Evolutionary conservation across 192 early-diverging fungal species (phyloP), one percentile per base, ranked within the genome.

Genomic region (Backusella westeae): DNA sequence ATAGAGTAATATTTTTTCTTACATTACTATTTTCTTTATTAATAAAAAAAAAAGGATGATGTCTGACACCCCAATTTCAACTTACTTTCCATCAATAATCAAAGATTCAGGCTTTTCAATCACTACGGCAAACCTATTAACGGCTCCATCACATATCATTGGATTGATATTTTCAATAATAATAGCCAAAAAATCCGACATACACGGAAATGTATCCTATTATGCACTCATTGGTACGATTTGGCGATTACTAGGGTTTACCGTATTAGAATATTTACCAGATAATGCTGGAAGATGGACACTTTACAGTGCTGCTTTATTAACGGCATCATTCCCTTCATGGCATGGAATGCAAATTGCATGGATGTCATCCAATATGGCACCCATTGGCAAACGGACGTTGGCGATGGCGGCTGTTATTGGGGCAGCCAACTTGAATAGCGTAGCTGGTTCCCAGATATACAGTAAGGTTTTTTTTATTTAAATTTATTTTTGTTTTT

Each of bases 251-350:
- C 26, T 79, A 34, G 78, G 80, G 0, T 42, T 80, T 17, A 36
- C 73, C 8, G 39, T 78, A 6, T 59, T 85, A 10, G 80, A 81
- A 1, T 72, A 63, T 21, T 67, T 85, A 17, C 85, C 85, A 12
- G 79, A 34, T 1, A 72, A 80, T 29, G 72, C 72, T 19, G 77
- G 71, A 73, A 77, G 70, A 38, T 79, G 78, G 35, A 71, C 72
- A 29, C 34, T 71, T 0, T 77, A 77, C 12, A 49, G 17, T 39
- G 69, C 75, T 14, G 69, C 75, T 1, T 63, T 77, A 38, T 56
- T 77, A 19, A 69, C 75, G 39, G 75, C 75, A 5, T 77, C 75
- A 19, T 39, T 29, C 21, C 75, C 75, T n/a, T 77, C 75, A 17
- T 77, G 75, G 75, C 69, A 77, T 41, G 75, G 75, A 6, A 77